phyloP scores from a whole-genome alignment of 2,329 filamentous ascomycete genomes.

The Arthrobotrys megalospora region DNA sequence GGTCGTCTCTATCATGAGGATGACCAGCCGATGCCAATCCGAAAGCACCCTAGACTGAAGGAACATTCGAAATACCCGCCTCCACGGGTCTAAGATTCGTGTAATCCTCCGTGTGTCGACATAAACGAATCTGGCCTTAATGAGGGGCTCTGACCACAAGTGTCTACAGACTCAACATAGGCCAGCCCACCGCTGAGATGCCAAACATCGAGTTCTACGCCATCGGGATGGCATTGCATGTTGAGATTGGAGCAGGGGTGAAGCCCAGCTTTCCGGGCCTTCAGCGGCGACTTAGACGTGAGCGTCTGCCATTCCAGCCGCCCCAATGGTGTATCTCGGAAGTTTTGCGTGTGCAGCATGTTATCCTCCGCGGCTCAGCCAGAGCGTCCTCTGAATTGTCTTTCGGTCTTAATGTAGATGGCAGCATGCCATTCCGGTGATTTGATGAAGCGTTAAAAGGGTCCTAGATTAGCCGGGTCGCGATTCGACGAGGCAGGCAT shows the following conservation, averaged over 20 bases:
- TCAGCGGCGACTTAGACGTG: background rate
- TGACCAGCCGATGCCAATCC: constrained; percentile 23
- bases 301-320: background rate
- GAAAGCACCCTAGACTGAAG: constrained; percentile 28
- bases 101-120: background rate
- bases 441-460: constrained; percentile 25
- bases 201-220: constrained; percentile 3
- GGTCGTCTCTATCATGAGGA: background rate
- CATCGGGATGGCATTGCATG: constrained; percentile 22
- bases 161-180: background rate
- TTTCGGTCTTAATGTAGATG: constrained; percentile 2
- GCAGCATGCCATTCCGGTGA: constrained; percentile 14
- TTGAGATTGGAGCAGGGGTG: background rate
- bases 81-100: background rate
- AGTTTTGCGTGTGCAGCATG: constrained; percentile 8
- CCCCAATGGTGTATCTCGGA: constrained; percentile 10
- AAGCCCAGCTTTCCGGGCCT: background rate
- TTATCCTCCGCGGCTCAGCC: constrained; percentile 16
- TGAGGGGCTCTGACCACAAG: background rate
- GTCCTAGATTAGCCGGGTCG: constrained; percentile 29
- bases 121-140: background rate
- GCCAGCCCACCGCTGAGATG: background rate
- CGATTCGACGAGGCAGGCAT: constrained; percentile 34
- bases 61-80: background rate
- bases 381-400: constrained; percentile 1